Evolutionary conservation across 257 asterid species (phyloP), one percentile per base, ranked within the genome.

Genomic region (Lycium barbarum): DNA sequence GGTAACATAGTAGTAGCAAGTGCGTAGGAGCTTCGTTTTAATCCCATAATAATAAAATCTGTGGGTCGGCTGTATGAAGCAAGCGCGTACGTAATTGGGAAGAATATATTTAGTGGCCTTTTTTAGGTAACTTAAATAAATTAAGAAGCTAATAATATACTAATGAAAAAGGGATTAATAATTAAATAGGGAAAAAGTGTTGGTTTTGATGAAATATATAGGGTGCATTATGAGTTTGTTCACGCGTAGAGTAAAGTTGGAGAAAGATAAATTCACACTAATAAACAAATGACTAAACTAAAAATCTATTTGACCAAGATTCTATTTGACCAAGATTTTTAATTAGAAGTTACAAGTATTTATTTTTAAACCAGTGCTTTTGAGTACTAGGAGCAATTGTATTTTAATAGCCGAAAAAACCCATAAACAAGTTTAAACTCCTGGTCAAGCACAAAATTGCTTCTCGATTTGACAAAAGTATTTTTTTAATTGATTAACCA

Each of bases 241-340:
- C 91, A 91, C 90, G 97, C 94, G 93, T 85, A 90, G 80, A 67
- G 83, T 22, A 76, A 88, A 84, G 83, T 70, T 84, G 22, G n/a
- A 83, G 87, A 80, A 84, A 81, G 33, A 72, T 72, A 45, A 43
- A 35, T 40, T 40, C 33, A 26, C 33, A 26, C 33, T 26, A 26
- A 26, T 26, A 26, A 26, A 26, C 33, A 26, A 26, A 26, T 26
- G 33, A 26, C 33, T 26, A 26, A 26, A 26, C 33, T 26, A 26
- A 26, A 26, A 26, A 26, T 26, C 33, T 26, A 26, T 26, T 26
- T 26, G 33, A 26, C 33, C 33, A 26, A 26, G 33, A 26, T 26
- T 26, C 33, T 26, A 26, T 26, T 26, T 26, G 33, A 26, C 33
- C 33, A 26, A 26, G 33, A 26, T 26, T 26, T 26, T 26, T 26